These are phyloP conservation scores for Trypanosoma scelopori DNA, from an alignment of 208 protist species.

Conservation along the genomic window DNA sequence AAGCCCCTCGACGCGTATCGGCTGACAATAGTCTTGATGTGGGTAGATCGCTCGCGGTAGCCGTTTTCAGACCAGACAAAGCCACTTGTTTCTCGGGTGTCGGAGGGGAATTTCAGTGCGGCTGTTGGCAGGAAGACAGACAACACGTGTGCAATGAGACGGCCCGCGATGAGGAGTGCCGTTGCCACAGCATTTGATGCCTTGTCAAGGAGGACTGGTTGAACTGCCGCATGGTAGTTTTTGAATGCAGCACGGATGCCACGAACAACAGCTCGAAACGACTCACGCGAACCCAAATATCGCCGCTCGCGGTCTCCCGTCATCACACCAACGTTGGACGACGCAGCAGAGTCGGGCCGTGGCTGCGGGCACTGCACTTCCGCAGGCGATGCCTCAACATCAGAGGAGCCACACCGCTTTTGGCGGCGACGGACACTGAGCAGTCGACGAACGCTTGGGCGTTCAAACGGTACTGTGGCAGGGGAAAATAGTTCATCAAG, in stretches of 20 bases:
- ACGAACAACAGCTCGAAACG: slow-evolving; percentile 11
- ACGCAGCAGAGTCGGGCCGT: background rate
- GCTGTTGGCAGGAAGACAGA: slow-evolving; percentile 14
- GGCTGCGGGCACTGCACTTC: background rate
- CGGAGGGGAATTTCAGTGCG: background rate
- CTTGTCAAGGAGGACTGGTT: background rate
- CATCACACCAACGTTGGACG: background rate
- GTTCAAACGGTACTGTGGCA: background rate
- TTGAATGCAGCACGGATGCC: slow-evolving; percentile 2
- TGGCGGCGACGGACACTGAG: background rate
- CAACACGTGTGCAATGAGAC: slow-evolving; percentile 8
- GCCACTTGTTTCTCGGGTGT: background rate
- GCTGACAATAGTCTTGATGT: slow-evolving; percentile 9
- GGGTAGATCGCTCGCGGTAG: background rate
- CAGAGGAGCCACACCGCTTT: background rate
- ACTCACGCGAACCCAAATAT: background rate
- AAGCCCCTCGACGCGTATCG: slow-evolving; percentile 19
- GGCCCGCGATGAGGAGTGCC: slow-evolving; percentile 10
- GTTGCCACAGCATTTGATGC: slow-evolving; percentile 7
- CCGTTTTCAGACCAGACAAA: background rate
- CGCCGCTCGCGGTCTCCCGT: background rate
- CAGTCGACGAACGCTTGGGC: background rate
- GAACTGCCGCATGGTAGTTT: background rate
- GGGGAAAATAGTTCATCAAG: background rate
- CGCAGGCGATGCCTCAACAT: background rate